Evolutionary conservation across 345 rosid species (phyloP).

Genomic region (Combretum micranthum): DNA sequence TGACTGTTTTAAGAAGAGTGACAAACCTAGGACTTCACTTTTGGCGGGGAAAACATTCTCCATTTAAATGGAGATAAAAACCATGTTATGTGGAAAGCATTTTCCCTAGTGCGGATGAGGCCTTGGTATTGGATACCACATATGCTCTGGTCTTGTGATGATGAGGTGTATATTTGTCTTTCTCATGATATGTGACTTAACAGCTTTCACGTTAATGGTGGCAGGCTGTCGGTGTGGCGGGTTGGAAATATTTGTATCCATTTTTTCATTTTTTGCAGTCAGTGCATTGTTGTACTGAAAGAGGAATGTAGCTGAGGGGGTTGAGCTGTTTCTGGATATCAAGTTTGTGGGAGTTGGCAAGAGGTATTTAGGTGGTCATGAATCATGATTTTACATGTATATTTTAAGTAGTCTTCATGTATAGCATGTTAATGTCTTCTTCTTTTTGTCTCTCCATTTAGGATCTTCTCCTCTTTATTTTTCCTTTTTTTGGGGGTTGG

Average conservation of each 20-base stretch:
- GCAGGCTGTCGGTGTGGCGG: slow-evolving; percentile 54
- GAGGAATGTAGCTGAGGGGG: slow-evolving; percentile 15
- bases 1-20: too few relatives aligned
- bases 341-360: slow-evolving; percentile 24
- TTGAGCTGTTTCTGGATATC: slow-evolving; percentile 8
- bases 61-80: too few relatives aligned
- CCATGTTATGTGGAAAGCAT: too few relatives aligned
- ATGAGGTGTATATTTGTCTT: too few relatives aligned
- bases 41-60: too few relatives aligned
- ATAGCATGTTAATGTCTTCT: slow-evolving; percentile 19
- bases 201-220: slow-evolving; percentile 1
- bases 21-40: too few relatives aligned
- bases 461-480: background rate
- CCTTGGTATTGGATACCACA: too few relatives aligned
- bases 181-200: too few relatives aligned
- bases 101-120: too few relatives aligned
- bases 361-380: slow-evolving; percentile 12
- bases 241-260: slow-evolving; percentile 36
- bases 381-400: slow-evolving; percentile 23
- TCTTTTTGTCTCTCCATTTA: background rate
- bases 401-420: slow-evolving; percentile 31
- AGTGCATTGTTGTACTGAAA: slow-evolving; percentile 40
- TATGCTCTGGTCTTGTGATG: too few relatives aligned
- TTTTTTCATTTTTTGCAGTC: slow-evolving; percentile 61
- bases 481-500: background rate